Percentiles rank a stretch among this genome's conserved stretches.
These are phyloP conservation scores for Herpotrichia juniperi DNA, from an alignment of 2,329 filamentous ascomycete genomes.

Conservation along the genomic window DNA sequence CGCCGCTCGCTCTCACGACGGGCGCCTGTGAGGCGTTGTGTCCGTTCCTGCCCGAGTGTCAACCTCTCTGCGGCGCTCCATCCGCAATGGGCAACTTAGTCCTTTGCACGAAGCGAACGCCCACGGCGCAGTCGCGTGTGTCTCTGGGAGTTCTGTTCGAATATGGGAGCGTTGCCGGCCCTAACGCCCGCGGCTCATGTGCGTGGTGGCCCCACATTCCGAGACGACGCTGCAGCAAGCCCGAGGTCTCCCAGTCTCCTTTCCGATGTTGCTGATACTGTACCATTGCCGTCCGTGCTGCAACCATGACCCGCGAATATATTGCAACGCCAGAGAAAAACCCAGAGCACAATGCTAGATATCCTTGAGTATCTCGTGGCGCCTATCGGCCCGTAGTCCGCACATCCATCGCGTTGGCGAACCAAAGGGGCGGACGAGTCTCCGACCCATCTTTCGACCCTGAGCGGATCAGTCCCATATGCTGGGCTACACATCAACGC, in stretches of 20 bases:
- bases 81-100: not conserved
- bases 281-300: not conserved
- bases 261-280: not conserved
- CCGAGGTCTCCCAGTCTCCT: not conserved
- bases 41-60: not conserved
- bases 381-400: not conserved
- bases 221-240: constrained; percentile 6
- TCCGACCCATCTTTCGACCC: not conserved
- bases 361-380: not conserved
- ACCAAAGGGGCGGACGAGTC: not conserved
- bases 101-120: not conserved
- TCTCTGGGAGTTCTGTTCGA: not conserved
- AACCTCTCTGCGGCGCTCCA: not conserved
- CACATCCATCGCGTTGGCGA: not conserved
- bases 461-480: not conserved
- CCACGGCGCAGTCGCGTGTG: not conserved
- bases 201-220: constrained; percentile 9
- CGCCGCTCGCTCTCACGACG: not conserved
- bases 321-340: constrained; percentile 3
- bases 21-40: not conserved
- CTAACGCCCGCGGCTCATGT: constrained; percentile 1
- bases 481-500: not conserved
- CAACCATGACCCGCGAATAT: not conserved
- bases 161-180: not conserved
- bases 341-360: not conserved